A percentile compares a stretch with the other conserved stretches of the same genome.
Evolutionary conservation across 768 basidiomycete species (phyloP).

Genomic region (Tricholomella constricta): DNA sequence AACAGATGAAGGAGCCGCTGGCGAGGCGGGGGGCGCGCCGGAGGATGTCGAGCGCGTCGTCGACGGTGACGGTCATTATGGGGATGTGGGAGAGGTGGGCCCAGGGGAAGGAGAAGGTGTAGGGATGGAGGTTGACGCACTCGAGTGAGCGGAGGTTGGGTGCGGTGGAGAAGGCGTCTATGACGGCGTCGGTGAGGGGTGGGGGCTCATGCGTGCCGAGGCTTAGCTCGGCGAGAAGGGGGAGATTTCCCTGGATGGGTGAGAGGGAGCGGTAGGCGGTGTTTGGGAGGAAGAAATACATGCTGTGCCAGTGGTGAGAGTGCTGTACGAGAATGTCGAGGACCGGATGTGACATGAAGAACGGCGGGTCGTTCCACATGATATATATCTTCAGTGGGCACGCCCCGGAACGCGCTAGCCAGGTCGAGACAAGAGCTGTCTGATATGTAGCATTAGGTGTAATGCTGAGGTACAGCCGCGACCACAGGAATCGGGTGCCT

Average conservation of each 20-base stretch:
- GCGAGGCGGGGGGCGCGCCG: slow-evolving; percentile 17
- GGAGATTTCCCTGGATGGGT: slow-evolving; percentile 22
- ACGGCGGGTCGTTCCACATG: slow-evolving; percentile 23
- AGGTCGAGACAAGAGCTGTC: slow-evolving; percentile 19
- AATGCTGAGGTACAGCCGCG: slow-evolving; percentile 35
- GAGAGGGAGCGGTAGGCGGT: slow-evolving; percentile 17
- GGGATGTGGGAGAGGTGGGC: slow-evolving; percentile 21
- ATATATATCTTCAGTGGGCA: slow-evolving; percentile 24
- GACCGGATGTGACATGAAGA: slow-evolving; percentile 19
- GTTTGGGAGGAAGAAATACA: slow-evolving; percentile 24
- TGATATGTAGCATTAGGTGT: slow-evolving; percentile 19
- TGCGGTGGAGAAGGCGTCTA: slow-evolving; percentile 20
- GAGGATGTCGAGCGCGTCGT: slow-evolving; percentile 20
- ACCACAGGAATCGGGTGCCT: slow-evolving; percentile 41
- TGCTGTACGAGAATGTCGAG: slow-evolving; percentile 23
- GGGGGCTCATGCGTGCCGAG: slow-evolving; percentile 19
- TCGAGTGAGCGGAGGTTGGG: slow-evolving; percentile 23
- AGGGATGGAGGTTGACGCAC: slow-evolving; percentile 25
- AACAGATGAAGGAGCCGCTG: slow-evolving; percentile 20
- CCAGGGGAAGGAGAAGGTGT: slow-evolving; percentile 23
- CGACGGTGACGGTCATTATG: slow-evolving; percentile 14
- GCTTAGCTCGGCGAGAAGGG: slow-evolving; percentile 20
- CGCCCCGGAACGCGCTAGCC: slow-evolving; percentile 22
- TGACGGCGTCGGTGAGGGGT: slow-evolving; percentile 1
- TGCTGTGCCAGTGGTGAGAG: slow-evolving; percentile 20